Evolutionary conservation across 2,329 filamentous ascomycete species (phyloP).

Genomic region (Fusarium veterinarium): DNA sequence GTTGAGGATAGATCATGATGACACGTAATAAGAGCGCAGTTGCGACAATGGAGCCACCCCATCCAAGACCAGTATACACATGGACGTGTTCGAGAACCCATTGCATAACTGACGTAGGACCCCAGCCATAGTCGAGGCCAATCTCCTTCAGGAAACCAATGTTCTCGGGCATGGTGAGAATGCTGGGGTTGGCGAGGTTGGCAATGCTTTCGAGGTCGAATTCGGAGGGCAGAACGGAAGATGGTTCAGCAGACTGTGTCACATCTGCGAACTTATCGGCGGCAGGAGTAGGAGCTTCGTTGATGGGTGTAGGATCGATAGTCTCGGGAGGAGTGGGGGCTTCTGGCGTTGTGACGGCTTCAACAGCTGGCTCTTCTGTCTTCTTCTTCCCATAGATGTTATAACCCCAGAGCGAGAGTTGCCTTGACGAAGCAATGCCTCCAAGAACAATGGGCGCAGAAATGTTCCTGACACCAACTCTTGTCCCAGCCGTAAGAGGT

Average conservation of each 20-base stretch:
- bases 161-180: constrained; percentile 74
- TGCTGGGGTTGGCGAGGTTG: constrained; percentile 54
- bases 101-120: constrained; percentile 79
- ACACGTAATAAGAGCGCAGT: constrained; percentile 74
- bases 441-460: constrained; percentile 48
- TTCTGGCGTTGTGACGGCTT: constrained; percentile 29
- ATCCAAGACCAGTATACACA: constrained; percentile 78
- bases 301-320: constrained; percentile 15
- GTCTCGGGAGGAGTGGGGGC: constrained; percentile 33
- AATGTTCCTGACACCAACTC: constrained; percentile 35
- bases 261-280: constrained; percentile 34
- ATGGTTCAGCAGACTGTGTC: constrained; percentile 31
- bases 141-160: constrained; percentile 86
- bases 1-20: constrained; percentile 71
- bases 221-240: constrained; percentile 44
- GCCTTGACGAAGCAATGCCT: constrained; percentile 47
- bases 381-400: constrained; percentile 44
- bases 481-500: constrained; percentile 37
- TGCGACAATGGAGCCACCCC: constrained; percentile 80
- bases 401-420: constrained; percentile 51
- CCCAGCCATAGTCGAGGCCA: constrained; percentile 89
- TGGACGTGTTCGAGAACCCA: constrained; percentile 86
- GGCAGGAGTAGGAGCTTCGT: constrained; percentile 35
- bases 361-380: constrained; percentile 35
- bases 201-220: constrained; percentile 50